Conservation (phyloP, 176 grass and related monocot species). For the Zea luxurians region DNA sequence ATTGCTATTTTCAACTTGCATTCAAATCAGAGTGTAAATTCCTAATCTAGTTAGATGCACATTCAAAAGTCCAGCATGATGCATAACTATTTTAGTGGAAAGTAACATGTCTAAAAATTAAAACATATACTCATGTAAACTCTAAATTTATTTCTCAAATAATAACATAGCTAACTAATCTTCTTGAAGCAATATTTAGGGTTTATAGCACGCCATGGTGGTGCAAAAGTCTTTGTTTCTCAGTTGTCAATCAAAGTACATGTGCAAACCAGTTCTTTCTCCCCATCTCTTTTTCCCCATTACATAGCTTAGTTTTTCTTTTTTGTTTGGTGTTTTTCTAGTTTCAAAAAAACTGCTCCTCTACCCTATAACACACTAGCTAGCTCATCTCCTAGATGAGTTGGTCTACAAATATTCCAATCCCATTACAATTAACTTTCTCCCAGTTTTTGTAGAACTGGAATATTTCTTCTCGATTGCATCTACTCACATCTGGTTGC, state of each 20-base stretch:
- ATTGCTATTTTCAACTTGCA: too few relatives aligned
- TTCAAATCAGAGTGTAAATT: too few relatives aligned
- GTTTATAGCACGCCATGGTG: background rate
- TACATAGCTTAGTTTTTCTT: background rate
- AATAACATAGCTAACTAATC: too few relatives aligned
- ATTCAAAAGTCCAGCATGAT: too few relatives aligned
- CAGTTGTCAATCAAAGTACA: constrained; percentile 29
- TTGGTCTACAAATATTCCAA: constrained; percentile 21
- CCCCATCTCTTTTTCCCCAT: background rate
- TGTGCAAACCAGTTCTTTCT: background rate
- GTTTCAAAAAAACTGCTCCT: background rate
- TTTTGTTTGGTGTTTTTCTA: constrained; percentile 32
- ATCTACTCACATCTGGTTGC: background rate
- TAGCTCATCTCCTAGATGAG: constrained; percentile 20
- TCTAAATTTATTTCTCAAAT: too few relatives aligned
- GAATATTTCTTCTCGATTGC: background rate
- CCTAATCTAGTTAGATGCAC: too few relatives aligned
- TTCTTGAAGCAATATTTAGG: too few relatives aligned
- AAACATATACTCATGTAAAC: too few relatives aligned
- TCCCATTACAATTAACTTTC: constrained; percentile 26
- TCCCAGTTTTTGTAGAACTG: background rate
- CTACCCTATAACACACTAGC: constrained; percentile 15
- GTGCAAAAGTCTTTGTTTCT: constrained; percentile 31
- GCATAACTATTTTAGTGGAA: too few relatives aligned
- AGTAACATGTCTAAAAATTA: too few relatives aligned